phyloP scores from a whole-genome alignment of 306 rosid species.

The Lathyrus aphaca region DNA sequence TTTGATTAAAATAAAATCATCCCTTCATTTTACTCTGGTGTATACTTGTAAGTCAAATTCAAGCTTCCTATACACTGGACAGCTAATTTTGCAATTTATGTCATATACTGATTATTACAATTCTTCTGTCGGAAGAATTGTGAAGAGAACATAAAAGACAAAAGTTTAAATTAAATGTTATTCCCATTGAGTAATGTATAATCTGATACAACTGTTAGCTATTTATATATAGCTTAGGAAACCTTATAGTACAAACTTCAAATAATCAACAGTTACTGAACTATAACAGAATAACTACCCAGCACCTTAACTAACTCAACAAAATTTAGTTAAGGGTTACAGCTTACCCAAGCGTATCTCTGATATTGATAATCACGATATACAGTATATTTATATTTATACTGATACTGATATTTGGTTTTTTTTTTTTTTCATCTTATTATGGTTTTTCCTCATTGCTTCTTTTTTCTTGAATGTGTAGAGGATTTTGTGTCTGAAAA shows the following conservation, averaged over 20 bases:
- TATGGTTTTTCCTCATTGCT: conserved; percentile 1
- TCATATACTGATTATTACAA: background rate
- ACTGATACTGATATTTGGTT: conserved; percentile 8
- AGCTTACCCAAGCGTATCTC: background rate
- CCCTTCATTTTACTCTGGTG: conserved; percentile 2
- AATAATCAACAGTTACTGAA: background rate
- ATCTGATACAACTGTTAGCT: background rate
- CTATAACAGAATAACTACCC: background rate
- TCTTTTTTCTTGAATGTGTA: conserved; percentile 40
- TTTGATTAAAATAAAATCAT: background rate
- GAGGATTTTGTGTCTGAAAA: conserved; percentile 67
- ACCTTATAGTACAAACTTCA: background rate
- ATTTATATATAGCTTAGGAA: conserved; percentile 7
- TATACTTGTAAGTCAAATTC: conserved; percentile 24
- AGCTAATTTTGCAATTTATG: conserved; percentile 11
- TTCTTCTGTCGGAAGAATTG: background rate
- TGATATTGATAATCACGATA: conserved; percentile 13
- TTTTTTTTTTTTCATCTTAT: conserved; percentile 21
- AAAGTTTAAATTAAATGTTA: background rate
- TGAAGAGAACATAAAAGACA: background rate
- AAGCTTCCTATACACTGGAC: conserved; percentile 13
- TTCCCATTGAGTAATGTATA: background rate
- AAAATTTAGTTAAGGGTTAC: background rate
- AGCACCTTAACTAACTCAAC: background rate
- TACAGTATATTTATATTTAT: background rate